A percentile compares a stretch with the other conserved stretches of the same genome.
Conservation (phyloP, 306 rosid genomes). For the Sicyos edulis region DNA sequence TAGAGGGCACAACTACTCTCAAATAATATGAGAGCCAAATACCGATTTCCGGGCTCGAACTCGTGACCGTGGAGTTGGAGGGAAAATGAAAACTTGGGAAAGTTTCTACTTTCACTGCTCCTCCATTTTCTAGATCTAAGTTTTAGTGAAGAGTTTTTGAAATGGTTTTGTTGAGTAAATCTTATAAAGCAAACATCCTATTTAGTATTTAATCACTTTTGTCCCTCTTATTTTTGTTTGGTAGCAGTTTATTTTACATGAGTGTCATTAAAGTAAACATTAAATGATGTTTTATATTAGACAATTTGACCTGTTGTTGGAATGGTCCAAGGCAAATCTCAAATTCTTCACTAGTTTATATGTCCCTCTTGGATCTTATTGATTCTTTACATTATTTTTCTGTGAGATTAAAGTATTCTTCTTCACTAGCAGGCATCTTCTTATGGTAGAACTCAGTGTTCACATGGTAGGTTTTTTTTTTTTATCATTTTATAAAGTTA, state of each 20-base stretch:
- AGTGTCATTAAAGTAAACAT: background rate
- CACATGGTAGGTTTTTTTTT: conserved; percentile 27
- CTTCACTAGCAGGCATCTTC: background rate
- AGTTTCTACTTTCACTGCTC: no score
- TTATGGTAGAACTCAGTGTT: conserved; percentile 17
- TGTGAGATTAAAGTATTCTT: background rate
- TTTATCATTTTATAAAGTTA: background rate
- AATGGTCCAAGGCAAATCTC: background rate
- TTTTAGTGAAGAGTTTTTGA: background rate
- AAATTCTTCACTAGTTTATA: background rate
- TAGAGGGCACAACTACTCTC: no score
- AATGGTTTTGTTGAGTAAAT: background rate
- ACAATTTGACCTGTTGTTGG: conserved; percentile 12
- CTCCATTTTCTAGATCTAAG: background rate
- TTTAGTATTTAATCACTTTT: background rate
- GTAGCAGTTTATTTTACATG: background rate
- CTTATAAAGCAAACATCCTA: conserved; percentile 9
- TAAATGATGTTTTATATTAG: background rate
- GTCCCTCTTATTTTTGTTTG: background rate
- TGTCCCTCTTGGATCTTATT: conserved; percentile 5
- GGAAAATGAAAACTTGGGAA: no score
- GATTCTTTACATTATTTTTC: background rate
- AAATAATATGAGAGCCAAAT: no score
- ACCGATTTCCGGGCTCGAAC: no score
- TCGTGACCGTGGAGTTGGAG: no score